These are phyloP conservation scores for Dalbergia cultrata DNA, from an alignment of 306 rosid species.

Conservation along the genomic window DNA sequence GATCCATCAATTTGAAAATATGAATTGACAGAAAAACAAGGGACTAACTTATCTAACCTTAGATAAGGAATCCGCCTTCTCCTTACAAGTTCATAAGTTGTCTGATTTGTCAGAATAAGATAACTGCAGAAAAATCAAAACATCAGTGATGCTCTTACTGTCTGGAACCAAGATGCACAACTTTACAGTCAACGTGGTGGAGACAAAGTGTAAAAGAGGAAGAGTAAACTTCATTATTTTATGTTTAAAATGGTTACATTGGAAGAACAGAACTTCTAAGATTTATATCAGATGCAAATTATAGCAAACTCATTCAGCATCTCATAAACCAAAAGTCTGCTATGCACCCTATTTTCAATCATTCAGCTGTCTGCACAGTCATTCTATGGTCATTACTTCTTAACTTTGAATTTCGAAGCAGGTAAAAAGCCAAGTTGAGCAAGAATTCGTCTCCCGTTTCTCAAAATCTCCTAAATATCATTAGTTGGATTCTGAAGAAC, in stretches of 20 bases:
- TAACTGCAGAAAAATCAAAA: conserved; percentile 69
- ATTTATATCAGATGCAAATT: conserved; percentile 21
- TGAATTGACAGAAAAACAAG: conserved; percentile 28
- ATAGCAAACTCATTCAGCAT: conserved; percentile 19
- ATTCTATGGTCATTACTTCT: conserved; percentile 30
- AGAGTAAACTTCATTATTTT: conserved; percentile 10
- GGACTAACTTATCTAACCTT: conserved; percentile 66
- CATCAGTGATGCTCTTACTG: conserved; percentile 17
- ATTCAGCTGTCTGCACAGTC: conserved; percentile 4
- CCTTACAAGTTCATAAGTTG: conserved; percentile 92
- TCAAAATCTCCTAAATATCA: conserved; percentile 6
- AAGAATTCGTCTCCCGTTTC: not conserved
- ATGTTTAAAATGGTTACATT: conserved; percentile 8
- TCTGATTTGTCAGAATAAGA: conserved; percentile 92
- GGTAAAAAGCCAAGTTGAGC: conserved; percentile 3
- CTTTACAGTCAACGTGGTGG: conserved; percentile 14
- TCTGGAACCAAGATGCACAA: conserved; percentile 27
- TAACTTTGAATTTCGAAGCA: conserved; percentile 2
- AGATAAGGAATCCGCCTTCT: conserved; percentile 92
- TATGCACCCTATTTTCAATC: conserved; percentile 4
- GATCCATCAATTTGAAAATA: not conserved
- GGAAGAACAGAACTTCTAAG: conserved; percentile 24
- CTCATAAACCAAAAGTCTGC: conserved; percentile 26
- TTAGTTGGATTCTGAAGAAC: conserved; percentile 23
- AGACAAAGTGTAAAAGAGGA: conserved; percentile 40